Evolutionary conservation across 495 filamentous ascomycete genomes (phyloP), one percentile per base, ranked within the genome.

Genomic region (Xylaria bambusicola): DNA sequence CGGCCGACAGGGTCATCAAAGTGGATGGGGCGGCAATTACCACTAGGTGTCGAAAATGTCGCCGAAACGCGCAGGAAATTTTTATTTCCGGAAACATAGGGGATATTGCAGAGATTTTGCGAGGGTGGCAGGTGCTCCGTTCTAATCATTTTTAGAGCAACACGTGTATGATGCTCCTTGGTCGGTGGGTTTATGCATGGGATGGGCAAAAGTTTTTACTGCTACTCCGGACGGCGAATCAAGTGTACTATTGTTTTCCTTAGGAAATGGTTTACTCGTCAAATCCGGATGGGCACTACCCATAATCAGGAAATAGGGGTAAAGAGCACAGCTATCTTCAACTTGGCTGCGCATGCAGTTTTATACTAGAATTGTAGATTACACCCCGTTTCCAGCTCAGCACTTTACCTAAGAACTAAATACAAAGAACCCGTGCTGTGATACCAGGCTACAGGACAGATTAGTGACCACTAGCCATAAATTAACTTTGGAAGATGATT

Each of bases 11-110:
- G 69, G 70, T 26, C 70, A 69, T 58, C 77, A 75, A 60, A 75
- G 79, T 52, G 82, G 82, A 52, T 91, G 88, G 86, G 88, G 85
- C 63, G 85, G 82, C 70, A 90, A 90, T 76, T 91, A 92, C 69
- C 74, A 80, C 67, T 79, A 80, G 62, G 58, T 48, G 56, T 68
- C 61, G 35, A 53, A 56, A 17, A 50, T 54, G 53, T 61, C 51
- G 47, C 52, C 48, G 15, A 56, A 53, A 58, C 60, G 57, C 31
- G 59, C 27, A 58, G 36, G 52, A 21, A 55, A 40, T 27, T 33
- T 47, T 4, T 31, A 35, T 27, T 41, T 31, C 26, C 33, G 41
- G 50, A 55, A 23, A 54, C 29, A 35, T 40, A 47, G 42, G 50
- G 49, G 57, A 40, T 29, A 40, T 8, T 42, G 12, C 24, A 47